Base-by-base conservation (phyloP, 148 eudicot genomes). In the Spergularia marina region DNA sequence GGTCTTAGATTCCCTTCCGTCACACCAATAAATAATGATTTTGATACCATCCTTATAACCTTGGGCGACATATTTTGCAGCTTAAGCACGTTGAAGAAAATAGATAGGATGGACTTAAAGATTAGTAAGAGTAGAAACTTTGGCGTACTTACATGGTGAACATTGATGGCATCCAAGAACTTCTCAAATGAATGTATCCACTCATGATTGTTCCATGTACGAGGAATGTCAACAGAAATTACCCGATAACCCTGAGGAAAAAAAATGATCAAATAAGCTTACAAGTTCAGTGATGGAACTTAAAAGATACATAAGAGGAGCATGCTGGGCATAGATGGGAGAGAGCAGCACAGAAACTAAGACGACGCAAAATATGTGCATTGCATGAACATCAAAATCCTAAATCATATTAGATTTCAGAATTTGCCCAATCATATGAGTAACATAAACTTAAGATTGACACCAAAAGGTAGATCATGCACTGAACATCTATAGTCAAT, bases 161-260 rank as follows among this genome's bases (percentile, higher is more conserved):
- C 89, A 79, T 95, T 92, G 74, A 95, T 86, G 57, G 84, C 92
- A 78, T 95, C 98, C 86, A 95, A 82, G 84, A 95, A 95, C 86
- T 95, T 95, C 82, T 95, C 98, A 81, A 95, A 95, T 57, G 91
- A 86, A 74, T 95, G 97, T 79, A 95, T 81, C 98, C 98, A 95
- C 83, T 95, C 98, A 55, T 86, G 89, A 81, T 88, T 87, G 82
- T 82, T 95, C 98, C 98, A 90, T 75, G 88, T 92, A 62, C 91
- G 89, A 12, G 98, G 98, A 85, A 95, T 92, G 82, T 95, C 98
- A 80, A 95, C 91, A 49, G 98, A 90, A 58, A 92, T 89, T 61
- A 95, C 87, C 74, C 98, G 89, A 85, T 92, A 95, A 71, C 98
- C 98, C 98, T 95, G 91, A 71, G 79, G 74, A 70, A 71, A 61